Base-by-base conservation (phyloP, 1,139 yeast species). In the Suhomyces guaymorum region DNA sequence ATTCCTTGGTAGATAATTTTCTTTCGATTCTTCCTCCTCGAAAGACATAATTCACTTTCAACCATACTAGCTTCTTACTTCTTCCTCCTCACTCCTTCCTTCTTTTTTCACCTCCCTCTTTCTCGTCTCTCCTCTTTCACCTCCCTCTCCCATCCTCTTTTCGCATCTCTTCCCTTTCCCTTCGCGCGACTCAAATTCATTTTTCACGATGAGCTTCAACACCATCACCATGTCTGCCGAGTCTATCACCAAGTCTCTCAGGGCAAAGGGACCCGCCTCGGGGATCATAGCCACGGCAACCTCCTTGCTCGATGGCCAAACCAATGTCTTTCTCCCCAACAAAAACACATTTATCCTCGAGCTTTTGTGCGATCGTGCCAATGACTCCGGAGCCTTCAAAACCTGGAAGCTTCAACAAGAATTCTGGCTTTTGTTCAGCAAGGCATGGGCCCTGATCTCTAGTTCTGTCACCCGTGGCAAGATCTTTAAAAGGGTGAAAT, bases 291-390 rank as follows among this genome's bases (percentile, higher is more conserved):
- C 50, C 1, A 60, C 66, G 3, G 73, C 83, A 1, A 54, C 55
- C 17, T 52, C 59, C 7, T 54, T 83, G 7, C 46, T 78, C 1
- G 58, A 63, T 9, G 67, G 64, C 5, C 26, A 24, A 7, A 17
- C 26, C 9, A 49, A 63, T 1, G 64, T 78, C 1, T 71, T 70
- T 41, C 71, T 88, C 9, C 96, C 96, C 3, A 75, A 81, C 39
- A 68, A 66, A 35, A 69, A 73, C 10, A 50, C 61, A 0, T 87
- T 88, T 38, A 59, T 87, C 3, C 62, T 84, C 25, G 90, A 84
- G 35, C 69, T 89, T 47, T 47, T 84, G 3, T 66, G 80, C 42
- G 94, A 86, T 49, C 68, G 90, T 45, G 57, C 87, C 46, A 73
- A 73, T 39, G 87, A 80, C 39, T 48, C 55, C 15, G 48, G 51